Percentiles rank a stretch among this genome's conserved stretches.
Conservation (phyloP, 2,329 filamentous ascomycete genomes). For the Penicillium fuscoglaucum region DNA sequence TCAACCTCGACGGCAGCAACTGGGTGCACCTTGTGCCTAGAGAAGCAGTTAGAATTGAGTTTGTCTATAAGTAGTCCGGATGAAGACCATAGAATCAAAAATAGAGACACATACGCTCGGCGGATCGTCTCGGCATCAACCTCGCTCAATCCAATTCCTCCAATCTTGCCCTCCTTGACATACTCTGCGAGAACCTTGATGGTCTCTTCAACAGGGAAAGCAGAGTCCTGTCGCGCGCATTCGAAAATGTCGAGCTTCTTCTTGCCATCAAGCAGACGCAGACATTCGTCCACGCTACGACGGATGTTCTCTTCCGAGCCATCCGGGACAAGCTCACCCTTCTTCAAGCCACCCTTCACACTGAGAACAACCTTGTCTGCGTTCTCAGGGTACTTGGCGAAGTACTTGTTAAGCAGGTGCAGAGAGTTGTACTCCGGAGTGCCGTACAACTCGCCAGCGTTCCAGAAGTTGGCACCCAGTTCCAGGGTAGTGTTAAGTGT, state of each 20-base stretch:
- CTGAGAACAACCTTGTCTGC: conserved; percentile 61
- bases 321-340: conserved; percentile 45
- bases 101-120: conserved; percentile 34
- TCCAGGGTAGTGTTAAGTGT: conserved; percentile 57
- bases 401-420: conserved; percentile 62
- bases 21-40: conserved; percentile 52
- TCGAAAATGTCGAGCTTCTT: conserved; percentile 64
- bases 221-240: conserved; percentile 57
- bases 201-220: conserved; percentile 51
- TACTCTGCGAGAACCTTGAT: conserved; percentile 41
- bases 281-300: conserved; percentile 59
- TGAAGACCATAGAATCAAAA: background rate
- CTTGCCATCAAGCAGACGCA: conserved; percentile 54
- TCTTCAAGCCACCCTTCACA: conserved; percentile 59
- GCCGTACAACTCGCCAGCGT: conserved; percentile 67
- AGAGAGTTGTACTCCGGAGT: conserved; percentile 58
- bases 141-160: conserved; percentile 47
- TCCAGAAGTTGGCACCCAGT: conserved; percentile 57
- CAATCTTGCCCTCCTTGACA: conserved; percentile 47
- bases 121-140: conserved; percentile 49
- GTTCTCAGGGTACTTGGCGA: conserved; percentile 63
- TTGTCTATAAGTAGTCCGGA: background rate
- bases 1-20: conserved; percentile 63
- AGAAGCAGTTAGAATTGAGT: conserved; percentile 34
- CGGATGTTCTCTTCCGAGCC: conserved; percentile 57